Evolutionary conservation across 176 grass and related monocot species (phyloP), one percentile per base, ranked within the genome.

Genomic region (Eragrostis nindensis): DNA sequence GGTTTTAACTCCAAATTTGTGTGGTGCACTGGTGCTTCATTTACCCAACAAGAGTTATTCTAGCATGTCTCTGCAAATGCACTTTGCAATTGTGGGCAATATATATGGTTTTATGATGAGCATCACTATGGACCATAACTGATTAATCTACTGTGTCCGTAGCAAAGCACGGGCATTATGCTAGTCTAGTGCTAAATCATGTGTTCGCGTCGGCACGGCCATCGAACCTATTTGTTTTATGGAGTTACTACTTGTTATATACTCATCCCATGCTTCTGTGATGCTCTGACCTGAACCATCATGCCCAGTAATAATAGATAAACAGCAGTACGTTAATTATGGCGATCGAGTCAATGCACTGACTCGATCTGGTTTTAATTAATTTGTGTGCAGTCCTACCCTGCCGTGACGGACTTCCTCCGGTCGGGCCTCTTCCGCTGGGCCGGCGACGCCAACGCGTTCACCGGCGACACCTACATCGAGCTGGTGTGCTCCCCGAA

Each of bases 401-500:
- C 90, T 8, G 74, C 78, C 0, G 76, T 98, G 18, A 87, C 86
- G 0, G 90, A 91, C 41, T 95, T 86, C 15, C 92, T 98, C 7
- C 92, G 73, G 63, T 98, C 95, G 0, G 71, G 79, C 21, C 73
- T 95, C 12, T 91, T 89, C 88, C 78, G 78, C 0, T 98, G 95
- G 95, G 90, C 83, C 10, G 95, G 95, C 10, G 92, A 98, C 62
- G 92, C 95, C 5, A 13, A 26, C 11, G 8, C 74, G 0, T 98
- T 89, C 62, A 15, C 16, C 0, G 92, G 95, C 0, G 88, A 87
- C 56, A 0, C 66, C n/a, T 95, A 89, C 83, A 93, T 98, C 3
- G 95, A 98, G 73, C 55, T 98, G 8, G 92, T 95, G 1, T 98
- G 95, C 71, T 91, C 85, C 13, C 95, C 95, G 1, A 98, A 98